phyloP scores from a whole-genome alignment of 2,329 filamentous ascomycete species.

The Rhytidhysteron rufulum region DNA sequence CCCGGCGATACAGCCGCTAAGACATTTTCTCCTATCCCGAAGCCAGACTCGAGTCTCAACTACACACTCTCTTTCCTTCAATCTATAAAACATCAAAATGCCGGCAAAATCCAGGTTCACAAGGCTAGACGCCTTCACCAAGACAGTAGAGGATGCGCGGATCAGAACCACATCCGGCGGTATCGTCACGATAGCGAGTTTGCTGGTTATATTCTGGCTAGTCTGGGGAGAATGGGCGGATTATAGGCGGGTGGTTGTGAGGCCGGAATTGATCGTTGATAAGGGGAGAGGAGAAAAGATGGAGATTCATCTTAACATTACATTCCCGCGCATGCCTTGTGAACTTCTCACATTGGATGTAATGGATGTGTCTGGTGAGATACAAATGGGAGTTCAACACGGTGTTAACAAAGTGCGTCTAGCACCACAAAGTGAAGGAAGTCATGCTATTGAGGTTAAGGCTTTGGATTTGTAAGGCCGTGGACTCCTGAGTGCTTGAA shows the following conservation, averaged over 20 bases:
- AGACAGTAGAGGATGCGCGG: constrained; percentile 97
- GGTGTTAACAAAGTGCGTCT: constrained; percentile 90
- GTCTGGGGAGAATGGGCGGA: constrained; percentile 95
- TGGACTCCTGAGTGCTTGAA: constrained; percentile 6
- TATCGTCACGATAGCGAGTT: constrained; percentile 86
- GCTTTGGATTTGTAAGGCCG: constrained; percentile 35
- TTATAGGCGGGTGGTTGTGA: constrained; percentile 79
- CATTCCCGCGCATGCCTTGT: constrained; percentile 89
- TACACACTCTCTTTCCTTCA: too few species aligned
- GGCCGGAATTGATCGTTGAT: constrained; percentile 92
- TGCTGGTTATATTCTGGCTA: constrained; percentile 83
- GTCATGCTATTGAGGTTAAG: constrained; percentile 45
- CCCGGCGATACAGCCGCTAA: too few species aligned
- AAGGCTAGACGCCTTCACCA: constrained; percentile 96
- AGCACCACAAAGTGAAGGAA: constrained; percentile 67
- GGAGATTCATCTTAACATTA: constrained; percentile 98
- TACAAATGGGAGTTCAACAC: constrained; percentile 90
- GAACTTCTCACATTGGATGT: constrained; percentile 95
- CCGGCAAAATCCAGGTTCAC: constrained; percentile 90
- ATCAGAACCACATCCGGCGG: constrained; percentile 94
- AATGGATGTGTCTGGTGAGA: constrained; percentile 97
- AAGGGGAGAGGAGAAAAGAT: constrained; percentile 98
- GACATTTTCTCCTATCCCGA: too few species aligned
- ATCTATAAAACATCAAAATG: constrained; percentile 65
- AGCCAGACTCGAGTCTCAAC: too few species aligned